Evolutionary conservation across 495 filamentous ascomycete species (phyloP).

Genomic region (Aspergillus panamensis): DNA sequence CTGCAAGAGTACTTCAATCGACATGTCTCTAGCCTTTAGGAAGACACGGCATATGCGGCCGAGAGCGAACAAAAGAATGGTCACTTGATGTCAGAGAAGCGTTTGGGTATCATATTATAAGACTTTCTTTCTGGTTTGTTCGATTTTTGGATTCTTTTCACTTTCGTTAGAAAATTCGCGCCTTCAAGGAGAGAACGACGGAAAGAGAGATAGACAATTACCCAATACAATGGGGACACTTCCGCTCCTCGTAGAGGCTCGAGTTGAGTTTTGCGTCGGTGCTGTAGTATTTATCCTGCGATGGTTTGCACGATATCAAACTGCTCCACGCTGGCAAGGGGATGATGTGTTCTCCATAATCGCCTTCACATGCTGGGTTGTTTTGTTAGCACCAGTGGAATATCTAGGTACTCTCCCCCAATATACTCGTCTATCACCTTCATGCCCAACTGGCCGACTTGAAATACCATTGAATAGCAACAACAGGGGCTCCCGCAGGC

Average conservation of each 20-base stretch:
- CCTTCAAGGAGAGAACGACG: background rate
- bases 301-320: slow-evolving; percentile 3
- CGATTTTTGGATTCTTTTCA: background rate
- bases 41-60: background rate
- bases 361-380: background rate
- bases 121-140: background rate
- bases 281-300: background rate
- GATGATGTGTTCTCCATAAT: slow-evolving; percentile 6
- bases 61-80: background rate
- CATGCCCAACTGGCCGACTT: background rate
- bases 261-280: slow-evolving; percentile 1
- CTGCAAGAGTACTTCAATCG: background rate
- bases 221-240: background rate
- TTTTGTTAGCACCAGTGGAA: background rate
- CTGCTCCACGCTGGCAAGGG: slow-evolving; percentile 1
- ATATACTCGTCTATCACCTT: background rate
- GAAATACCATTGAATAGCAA: slow-evolving; percentile 2
- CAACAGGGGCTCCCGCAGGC: background rate
- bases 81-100: background rate
- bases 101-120: background rate
- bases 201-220: background rate
- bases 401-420: background rate
- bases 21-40: background rate
- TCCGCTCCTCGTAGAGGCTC: background rate
- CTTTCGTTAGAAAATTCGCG: background rate